Conservation (phyloP, 2,329 filamentous ascomycete genomes). For the Exophiala aquamarina region DNA sequence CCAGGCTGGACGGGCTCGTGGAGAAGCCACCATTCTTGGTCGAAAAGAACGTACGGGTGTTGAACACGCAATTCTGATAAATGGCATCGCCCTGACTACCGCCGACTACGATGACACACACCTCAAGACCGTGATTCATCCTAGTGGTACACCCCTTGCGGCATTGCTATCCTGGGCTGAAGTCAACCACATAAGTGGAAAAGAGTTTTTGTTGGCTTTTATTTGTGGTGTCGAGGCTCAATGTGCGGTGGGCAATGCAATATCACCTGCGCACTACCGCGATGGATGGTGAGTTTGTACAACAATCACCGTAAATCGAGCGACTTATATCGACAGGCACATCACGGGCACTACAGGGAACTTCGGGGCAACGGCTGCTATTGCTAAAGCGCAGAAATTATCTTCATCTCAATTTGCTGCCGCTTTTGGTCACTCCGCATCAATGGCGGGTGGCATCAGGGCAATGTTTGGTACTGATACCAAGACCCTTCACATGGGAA, state of each 20-base stretch:
- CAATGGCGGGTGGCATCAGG: conserved; percentile 53
- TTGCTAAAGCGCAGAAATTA: conserved; percentile 48
- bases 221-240: conserved; percentile 53
- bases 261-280: conserved; percentile 56
- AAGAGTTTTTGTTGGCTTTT: conserved; percentile 52
- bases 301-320: too few relatives aligned
- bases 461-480: conserved; percentile 58
- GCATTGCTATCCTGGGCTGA: conserved; percentile 52
- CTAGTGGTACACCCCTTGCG: conserved; percentile 50
- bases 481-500: conserved; percentile 55
- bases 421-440: conserved; percentile 55
- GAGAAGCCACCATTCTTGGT: conserved; percentile 8
- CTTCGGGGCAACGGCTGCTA: conserved; percentile 53
- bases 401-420: conserved; percentile 42
- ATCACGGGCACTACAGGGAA: conserved; percentile 54
- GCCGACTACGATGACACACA: conserved; percentile 60
- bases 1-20: neutral
- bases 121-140: conserved; percentile 56
- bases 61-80: conserved; percentile 50
- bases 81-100: conserved; percentile 56
- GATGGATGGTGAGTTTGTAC: conserved; percentile 50
- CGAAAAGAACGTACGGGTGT: conserved; percentile 1
- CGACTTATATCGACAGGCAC: conserved; percentile 36
- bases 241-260: conserved; percentile 52
- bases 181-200: conserved; percentile 39